Base-by-base conservation (phyloP, 352 stramenopile species). In the Phytophthora meadii region DNA sequence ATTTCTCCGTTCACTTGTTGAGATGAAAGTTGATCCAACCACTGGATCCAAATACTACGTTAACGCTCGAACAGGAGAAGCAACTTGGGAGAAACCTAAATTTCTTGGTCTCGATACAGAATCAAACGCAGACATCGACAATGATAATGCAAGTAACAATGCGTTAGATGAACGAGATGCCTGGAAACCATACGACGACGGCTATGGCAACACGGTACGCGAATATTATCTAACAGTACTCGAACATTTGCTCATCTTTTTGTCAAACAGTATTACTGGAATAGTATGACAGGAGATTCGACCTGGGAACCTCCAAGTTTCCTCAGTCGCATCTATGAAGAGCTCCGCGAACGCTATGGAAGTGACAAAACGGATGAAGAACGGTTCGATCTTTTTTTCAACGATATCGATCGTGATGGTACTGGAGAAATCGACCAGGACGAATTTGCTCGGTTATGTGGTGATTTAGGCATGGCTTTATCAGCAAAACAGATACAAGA, bases 261-360 rank as follows among this genome's bases (percentile, higher is more conserved):
- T 54, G 19, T 8, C 24, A n/a, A 5, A 14, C 53, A 92, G 83
- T 90, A 89, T 25, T 92, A 85, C 56, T 92, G 80, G 79, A 92
- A 92, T 61, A 81, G 70, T 32, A 34, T 67, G n/a, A 89, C 79
- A 2, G 77, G 77, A 24, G 81, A 90, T 52, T 88, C 83, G 8
- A 79, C 71, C 1, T 90, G 83, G 84, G 82, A 91, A 39, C 70
- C 82, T 6, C 82, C 81, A 56, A 57, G 37, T 5, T 80, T 90
- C 34, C 75, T 86, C 19, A 81, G 68, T 7, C 68, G 74, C 17
- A 88, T 90, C 28, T 84, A 84, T 27, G 50, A 79, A 55, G 82
- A 91, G 51, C 68, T 91, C 8, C 62, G 75, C 0, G 54, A 67
- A 14, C 81, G 82, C 12, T 93, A 89, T 47, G 70, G 79, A 9